Conservation (phyloP, 192 early-diverging fungal genomes). For the Polychytrium aggregatum region DNA sequence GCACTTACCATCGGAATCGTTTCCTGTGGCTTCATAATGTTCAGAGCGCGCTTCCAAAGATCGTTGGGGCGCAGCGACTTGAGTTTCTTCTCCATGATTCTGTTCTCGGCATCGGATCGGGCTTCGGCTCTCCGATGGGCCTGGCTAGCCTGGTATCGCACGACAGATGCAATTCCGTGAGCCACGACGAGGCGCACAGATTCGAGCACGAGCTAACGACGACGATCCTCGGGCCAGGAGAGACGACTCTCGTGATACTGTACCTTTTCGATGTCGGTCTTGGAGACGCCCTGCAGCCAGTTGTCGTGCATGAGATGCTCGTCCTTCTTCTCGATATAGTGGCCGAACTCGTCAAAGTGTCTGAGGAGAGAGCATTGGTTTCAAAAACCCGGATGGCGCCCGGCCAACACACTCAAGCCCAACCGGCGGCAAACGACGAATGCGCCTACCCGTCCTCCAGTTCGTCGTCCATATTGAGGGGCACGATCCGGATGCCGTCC, state of each 20-base stretch:
- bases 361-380: not conserved
- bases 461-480: conserved; percentile 50
- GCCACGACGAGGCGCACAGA: too few species aligned
- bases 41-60: too few species aligned
- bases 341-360: conserved; percentile 37
- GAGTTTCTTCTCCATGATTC: not conserved
- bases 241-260: not conserved
- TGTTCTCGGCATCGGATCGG: conserved; percentile 11
- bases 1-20: conserved; percentile 9
- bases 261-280: conserved; percentile 33
- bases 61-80: conserved; percentile 6
- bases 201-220: not conserved
- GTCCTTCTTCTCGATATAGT: conserved; percentile 38
- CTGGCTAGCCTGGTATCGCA: conserved; percentile 8
- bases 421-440: not conserved
- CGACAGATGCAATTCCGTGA: not conserved
- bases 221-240: not conserved
- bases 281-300: conserved; percentile 40
- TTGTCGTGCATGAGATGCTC: conserved; percentile 38
- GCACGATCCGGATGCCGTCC: too few species aligned
- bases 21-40: too few species aligned
- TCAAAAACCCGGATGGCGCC: not conserved
- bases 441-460: conserved; percentile 34
- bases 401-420: not conserved
- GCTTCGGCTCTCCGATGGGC: conserved; percentile 16